phyloP scores from a whole-genome alignment of 1,139 yeast genomes.

The Scheffersomyces insectosa region DNA sequence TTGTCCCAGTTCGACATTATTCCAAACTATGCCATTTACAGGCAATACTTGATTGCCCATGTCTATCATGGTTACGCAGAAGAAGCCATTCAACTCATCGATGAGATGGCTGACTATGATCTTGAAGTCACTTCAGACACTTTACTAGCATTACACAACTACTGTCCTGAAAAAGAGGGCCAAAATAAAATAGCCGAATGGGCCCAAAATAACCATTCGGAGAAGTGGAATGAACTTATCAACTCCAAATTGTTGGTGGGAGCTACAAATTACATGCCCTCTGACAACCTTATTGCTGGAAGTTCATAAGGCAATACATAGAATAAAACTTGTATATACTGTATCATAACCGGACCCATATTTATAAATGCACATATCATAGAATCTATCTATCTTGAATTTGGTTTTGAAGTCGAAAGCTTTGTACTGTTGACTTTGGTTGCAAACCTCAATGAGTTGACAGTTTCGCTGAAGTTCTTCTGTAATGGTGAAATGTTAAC shows the following conservation, averaged over 20 bases:
- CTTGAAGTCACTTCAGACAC: constrained; percentile 51
- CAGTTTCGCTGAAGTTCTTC: constrained; percentile 68
- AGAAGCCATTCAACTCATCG: constrained; percentile 56
- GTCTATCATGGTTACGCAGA: constrained; percentile 67
- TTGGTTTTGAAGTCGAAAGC: constrained; percentile 10
- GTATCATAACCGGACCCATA: no score
- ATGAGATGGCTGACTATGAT: constrained; percentile 54
- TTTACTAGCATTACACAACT: constrained; percentile 59
- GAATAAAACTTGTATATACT: constrained; percentile 2
- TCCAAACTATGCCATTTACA: constrained; percentile 57
- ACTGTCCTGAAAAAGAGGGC: constrained; percentile 51
- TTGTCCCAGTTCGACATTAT: constrained; percentile 53
- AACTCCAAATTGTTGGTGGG: constrained; percentile 38
- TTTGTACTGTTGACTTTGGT: constrained; percentile 70
- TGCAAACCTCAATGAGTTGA: constrained; percentile 88
- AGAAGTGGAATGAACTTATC: constrained; percentile 49
- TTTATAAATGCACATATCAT: background rate
- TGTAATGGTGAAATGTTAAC: constrained; percentile 78
- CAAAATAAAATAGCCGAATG: constrained; percentile 52
- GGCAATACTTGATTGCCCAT: constrained; percentile 70
- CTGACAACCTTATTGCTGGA: constrained; percentile 16
- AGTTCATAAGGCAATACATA: constrained; percentile 4
- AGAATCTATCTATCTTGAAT: constrained; percentile 7
- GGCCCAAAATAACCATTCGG: constrained; percentile 48
- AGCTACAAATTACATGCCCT: constrained; percentile 36